Evolutionary conservation across 306 rosid species (phyloP).

Genomic region (Prunus kanzakura): DNA sequence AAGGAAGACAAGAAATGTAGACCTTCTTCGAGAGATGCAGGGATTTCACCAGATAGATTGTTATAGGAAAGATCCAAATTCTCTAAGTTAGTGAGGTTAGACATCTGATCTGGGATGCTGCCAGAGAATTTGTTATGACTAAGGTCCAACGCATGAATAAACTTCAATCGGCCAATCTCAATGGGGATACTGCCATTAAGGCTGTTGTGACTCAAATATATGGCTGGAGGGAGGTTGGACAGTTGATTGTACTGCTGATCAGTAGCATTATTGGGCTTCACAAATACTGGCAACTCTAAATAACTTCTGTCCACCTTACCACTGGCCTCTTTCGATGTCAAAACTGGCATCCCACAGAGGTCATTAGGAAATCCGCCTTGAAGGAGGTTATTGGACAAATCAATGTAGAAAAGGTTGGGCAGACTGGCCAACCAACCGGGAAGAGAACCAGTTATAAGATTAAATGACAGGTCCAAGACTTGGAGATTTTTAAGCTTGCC

Average conservation of each 20-base stretch:
- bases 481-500: background rate
- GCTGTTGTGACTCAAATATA: background rate
- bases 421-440: background rate
- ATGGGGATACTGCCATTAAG: background rate
- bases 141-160: background rate
- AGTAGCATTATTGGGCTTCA: background rate
- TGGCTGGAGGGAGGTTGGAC: background rate
- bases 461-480: background rate
- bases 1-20: background rate
- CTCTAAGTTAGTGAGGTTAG: background rate
- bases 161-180: background rate
- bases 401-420: background rate
- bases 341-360: background rate
- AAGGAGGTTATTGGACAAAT: background rate
- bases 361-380: background rate
- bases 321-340: background rate
- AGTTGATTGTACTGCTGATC: background rate
- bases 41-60: background rate
- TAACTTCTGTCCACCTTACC: background rate
- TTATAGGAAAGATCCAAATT: background rate
- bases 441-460: background rate
- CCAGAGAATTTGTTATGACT: background rate
- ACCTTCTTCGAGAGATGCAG: background rate
- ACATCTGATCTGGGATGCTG: background rate
- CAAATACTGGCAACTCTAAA: background rate